A percentile compares a stretch with the other conserved stretches of the same genome.
phyloP scores from a whole-genome alignment of 257 asterid species.

The Fraxinus quadrangulata region DNA sequence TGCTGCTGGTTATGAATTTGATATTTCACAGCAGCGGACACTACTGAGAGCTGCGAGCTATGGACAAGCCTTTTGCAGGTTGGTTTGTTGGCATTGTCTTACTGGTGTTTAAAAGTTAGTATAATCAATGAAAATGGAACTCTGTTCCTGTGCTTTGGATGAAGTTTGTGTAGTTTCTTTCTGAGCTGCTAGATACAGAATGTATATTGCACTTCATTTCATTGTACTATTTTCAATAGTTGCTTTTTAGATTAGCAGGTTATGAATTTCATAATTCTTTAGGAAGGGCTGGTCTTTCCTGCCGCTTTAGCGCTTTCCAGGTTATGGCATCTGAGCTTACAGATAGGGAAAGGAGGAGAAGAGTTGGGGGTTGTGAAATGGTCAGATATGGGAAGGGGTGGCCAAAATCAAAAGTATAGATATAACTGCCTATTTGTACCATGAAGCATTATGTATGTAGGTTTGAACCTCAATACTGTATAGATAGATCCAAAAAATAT shows the following conservation, averaged over 20 bases:
- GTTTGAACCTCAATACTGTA: background rate
- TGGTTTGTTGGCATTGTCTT: slow-evolving; percentile 28
- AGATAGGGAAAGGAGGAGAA: background rate
- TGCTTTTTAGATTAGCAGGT: slow-evolving; percentile 5
- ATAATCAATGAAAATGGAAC: background rate
- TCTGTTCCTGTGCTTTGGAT: slow-evolving; percentile 14
- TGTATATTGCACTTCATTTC: slow-evolving; percentile 7
- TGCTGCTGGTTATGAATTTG: slow-evolving; percentile 95
- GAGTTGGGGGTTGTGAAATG: background rate
- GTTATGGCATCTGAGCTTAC: background rate
- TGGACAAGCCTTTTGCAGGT: slow-evolving; percentile 99
- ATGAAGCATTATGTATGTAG: background rate
- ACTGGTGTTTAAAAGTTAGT: slow-evolving; percentile 19
- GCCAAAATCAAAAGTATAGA: background rate
- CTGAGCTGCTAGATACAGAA: background rate
- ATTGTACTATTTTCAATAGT: background rate
- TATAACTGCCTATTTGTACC: background rate
- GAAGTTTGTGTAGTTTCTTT: background rate
- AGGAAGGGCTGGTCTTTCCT: background rate
- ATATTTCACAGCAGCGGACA: slow-evolving; percentile 69
- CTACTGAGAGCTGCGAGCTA: slow-evolving; percentile 94
- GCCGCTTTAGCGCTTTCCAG: background rate
- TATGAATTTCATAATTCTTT: slow-evolving; percentile 2
- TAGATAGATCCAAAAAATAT: background rate
- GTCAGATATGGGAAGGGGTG: background rate